Evolutionary conservation across 2,329 filamentous ascomycete genomes (phyloP), one percentile per base, ranked within the genome.

Genomic region (Diaporthe capsici): DNA sequence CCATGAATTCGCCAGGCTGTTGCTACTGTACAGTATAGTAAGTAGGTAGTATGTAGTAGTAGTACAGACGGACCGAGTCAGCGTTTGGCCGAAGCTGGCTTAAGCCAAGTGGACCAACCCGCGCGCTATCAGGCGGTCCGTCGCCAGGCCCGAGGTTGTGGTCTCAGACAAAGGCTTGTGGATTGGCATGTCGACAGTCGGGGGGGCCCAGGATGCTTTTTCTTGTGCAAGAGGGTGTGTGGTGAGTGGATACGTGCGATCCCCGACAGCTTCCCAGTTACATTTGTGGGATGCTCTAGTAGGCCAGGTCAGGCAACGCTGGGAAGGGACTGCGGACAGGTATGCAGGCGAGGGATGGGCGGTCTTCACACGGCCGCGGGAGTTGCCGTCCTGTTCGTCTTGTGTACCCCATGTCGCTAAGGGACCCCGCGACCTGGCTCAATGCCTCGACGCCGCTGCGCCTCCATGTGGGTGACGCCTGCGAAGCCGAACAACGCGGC

Each of bases 301-400:
- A 49, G 60, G 75, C 44, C 47, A 67, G 22, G 61, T 10, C 15
- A 61, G 34, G 42, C 25, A 68, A 42, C 49, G 65, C 39, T 31
- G 44, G 49, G 51, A 37, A 55, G 31, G 49, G 72, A 76, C 49
- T 31, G 58, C 58, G 47, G 67, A 63, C 28, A 53, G 44, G 51
- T 28, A 55, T 37, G 47, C 60, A 25, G 42, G 49, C 58, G 49
- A 55, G 49, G 73, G 57, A 72, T 67, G 58, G 47, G 57, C 47
- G 44, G 47, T 70, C 31, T 20, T 60, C 37, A 37, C 73, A 71
- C n/a, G 65, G 65, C 37, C 10, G 39, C 75, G 75, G 75, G 53
- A 58, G 58, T 67, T 63, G 75, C 75, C 75, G 75, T 68, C 74
- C 42, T 75, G 74, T 73, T 73, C 70, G 57, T 73, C 74, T 75